Conservation (phyloP, 179 eudicot genomes). For the Camellia oleifera region DNA sequence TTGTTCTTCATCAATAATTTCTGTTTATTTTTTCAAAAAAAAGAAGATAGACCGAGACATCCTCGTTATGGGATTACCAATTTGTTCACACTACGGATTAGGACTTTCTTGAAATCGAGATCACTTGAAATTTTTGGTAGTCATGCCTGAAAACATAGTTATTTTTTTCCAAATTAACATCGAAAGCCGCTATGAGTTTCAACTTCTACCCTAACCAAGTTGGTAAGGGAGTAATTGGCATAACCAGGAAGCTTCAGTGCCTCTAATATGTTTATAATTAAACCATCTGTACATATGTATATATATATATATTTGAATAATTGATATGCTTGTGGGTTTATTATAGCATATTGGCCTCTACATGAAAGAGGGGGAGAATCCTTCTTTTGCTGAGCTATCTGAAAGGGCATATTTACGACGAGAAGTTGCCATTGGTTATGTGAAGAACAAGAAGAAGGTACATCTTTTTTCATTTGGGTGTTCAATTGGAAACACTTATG, state of each 20-base stretch:
- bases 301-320: too few relatives aligned
- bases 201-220: not conserved
- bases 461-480: conserved; percentile 1
- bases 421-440: conserved; percentile 83
- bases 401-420: conserved; percentile 70
- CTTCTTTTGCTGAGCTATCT: conserved; percentile 64
- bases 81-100: too few relatives aligned
- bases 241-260: not conserved
- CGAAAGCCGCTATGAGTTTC: not conserved
- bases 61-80: not conserved
- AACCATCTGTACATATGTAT: not conserved
- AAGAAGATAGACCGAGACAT: too few relatives aligned
- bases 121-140: too few relatives aligned
- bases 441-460: conserved; percentile 72
- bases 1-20: not conserved
- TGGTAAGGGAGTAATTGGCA: not conserved
- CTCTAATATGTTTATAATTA: not conserved
- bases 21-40: not conserved
- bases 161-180: not conserved
- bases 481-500: not conserved
- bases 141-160: not conserved
- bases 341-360: conserved; percentile 67
- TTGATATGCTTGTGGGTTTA: not conserved
- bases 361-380: conserved; percentile 73
- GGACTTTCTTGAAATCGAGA: too few relatives aligned